Conservation (phyloP, 2,329 filamentous ascomycete species). For the Talaromyces sp. region DNA sequence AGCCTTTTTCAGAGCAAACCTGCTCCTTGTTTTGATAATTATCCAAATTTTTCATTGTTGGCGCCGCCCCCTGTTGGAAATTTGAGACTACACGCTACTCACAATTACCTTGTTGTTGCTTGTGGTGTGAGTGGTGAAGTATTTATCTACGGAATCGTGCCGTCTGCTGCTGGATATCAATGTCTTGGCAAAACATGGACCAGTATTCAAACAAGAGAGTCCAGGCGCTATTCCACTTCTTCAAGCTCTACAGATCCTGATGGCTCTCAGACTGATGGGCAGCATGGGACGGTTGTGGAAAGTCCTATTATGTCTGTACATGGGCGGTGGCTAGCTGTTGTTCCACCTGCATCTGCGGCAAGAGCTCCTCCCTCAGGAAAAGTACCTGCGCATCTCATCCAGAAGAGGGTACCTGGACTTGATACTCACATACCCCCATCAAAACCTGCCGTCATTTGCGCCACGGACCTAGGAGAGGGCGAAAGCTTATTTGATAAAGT, state of each 20-base stretch:
- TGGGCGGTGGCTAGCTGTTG: slow-evolving; percentile 48
- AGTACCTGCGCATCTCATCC: slow-evolving; percentile 36
- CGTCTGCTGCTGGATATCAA: slow-evolving; percentile 42
- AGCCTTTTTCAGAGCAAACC: slow-evolving; percentile 70
- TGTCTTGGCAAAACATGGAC: slow-evolving; percentile 95
- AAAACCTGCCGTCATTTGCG: slow-evolving; percentile 43
- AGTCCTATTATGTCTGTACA: slow-evolving; percentile 43
- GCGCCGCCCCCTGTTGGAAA: slow-evolving; percentile 69
- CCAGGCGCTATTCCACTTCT: slow-evolving; percentile 46
- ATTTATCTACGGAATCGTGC: slow-evolving; percentile 63
- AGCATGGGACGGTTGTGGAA: slow-evolving; percentile 30
- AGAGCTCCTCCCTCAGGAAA: slow-evolving; percentile 40
- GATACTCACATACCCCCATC: slow-evolving; percentile 43
- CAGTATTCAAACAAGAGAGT: slow-evolving; percentile 60
- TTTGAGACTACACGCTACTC: slow-evolving; percentile 69
- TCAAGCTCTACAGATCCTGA: slow-evolving; percentile 46
- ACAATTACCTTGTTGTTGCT: slow-evolving; percentile 67
- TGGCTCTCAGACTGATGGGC: slow-evolving; percentile 40
- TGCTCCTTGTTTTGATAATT: slow-evolving; percentile 56
- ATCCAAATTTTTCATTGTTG: slow-evolving; percentile 60
- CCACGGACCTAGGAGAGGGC: slow-evolving; percentile 46
- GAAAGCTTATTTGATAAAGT: slow-evolving; percentile 49
- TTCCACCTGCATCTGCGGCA: slow-evolving; percentile 41
- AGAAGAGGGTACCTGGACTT: slow-evolving; percentile 39
- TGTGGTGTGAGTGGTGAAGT: slow-evolving; percentile 85